Conservation (phyloP, 345 rosid species). For the Lenwebbia sp. region DNA sequence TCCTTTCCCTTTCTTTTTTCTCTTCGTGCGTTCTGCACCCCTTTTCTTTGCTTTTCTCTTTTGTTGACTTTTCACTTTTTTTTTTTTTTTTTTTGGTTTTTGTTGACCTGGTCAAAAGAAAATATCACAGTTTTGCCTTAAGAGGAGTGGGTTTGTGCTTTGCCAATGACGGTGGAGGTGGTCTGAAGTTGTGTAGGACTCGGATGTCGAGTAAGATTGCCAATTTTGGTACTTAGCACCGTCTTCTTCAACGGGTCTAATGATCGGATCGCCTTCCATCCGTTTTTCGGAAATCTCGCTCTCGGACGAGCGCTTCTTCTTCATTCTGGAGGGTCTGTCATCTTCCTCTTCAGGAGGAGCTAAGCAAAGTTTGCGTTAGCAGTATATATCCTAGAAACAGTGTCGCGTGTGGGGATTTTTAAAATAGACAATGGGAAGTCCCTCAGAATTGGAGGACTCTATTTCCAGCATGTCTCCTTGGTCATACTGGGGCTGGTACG, state of each 20-base stretch:
- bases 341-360: not conserved
- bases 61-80: too few relatives aligned
- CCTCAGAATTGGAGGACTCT: not conserved
- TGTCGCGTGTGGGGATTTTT: not conserved
- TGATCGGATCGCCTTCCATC: not conserved
- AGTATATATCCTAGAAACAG: not conserved
- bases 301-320: not conserved
- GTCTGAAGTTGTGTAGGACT: not conserved
- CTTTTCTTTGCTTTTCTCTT: too few relatives aligned
- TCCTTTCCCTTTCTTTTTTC: too few relatives aligned
- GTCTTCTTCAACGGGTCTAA: not conserved
- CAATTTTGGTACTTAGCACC: not conserved
- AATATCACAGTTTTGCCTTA: too few relatives aligned
- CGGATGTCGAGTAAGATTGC: not conserved
- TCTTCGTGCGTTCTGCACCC: too few relatives aligned
- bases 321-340: too few relatives aligned
- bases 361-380: not conserved
- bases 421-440: not conserved
- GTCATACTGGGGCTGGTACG: not conserved
- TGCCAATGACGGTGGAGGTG: not conserved
- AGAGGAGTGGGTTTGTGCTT: not conserved
- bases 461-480: not conserved
- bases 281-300: not conserved
- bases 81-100: too few relatives aligned
- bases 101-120: too few relatives aligned